Percentiles rank a stretch among this genome's conserved stretches.
Evolutionary conservation across 164 flowering plant species (phyloP).

Genomic region (Vitis labrusca): DNA sequence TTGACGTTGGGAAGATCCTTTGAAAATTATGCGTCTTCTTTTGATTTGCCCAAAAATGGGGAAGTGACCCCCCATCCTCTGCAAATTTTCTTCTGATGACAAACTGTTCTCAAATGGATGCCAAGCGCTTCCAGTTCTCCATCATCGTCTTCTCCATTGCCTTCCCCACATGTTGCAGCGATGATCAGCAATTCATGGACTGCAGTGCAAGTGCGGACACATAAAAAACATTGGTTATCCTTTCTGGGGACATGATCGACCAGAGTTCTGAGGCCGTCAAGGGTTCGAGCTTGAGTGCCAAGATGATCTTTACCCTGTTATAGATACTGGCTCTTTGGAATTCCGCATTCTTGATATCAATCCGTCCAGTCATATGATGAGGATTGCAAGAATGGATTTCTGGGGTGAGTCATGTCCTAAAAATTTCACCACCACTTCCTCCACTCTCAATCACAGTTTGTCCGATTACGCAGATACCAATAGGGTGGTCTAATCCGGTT

Average conservation of each 20-base stretch:
- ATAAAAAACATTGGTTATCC: slow-evolving; percentile 14
- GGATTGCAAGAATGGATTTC: neutral
- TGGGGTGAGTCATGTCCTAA: slow-evolving; percentile 7
- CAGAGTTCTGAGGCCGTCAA: slow-evolving; percentile 14
- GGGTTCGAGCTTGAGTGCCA: slow-evolving; percentile 15
- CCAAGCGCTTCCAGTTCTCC: neutral
- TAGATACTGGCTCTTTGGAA: neutral
- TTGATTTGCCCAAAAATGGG: too few species aligned
- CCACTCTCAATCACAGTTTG: neutral
- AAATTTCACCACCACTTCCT: too few species aligned
- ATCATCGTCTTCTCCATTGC: slow-evolving; percentile 1
- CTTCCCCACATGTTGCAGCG: neutral
- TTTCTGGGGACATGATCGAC: slow-evolving; percentile 24
- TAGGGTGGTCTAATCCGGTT: too few species aligned
- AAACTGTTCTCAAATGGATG: too few species aligned
- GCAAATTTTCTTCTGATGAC: too few species aligned
- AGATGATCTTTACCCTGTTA: slow-evolving; percentile 2
- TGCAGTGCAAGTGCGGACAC: slow-evolving; percentile 14
- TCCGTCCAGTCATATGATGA: neutral
- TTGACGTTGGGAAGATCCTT: too few species aligned
- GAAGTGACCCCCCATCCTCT: too few species aligned
- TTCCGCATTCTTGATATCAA: slow-evolving; percentile 9
- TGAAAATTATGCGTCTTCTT: too few species aligned
- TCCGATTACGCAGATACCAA: neutral
- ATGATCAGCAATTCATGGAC: neutral